Base-by-base conservation (phyloP, 192 early-diverging fungal species). In the Coemansia interrupta region DNA sequence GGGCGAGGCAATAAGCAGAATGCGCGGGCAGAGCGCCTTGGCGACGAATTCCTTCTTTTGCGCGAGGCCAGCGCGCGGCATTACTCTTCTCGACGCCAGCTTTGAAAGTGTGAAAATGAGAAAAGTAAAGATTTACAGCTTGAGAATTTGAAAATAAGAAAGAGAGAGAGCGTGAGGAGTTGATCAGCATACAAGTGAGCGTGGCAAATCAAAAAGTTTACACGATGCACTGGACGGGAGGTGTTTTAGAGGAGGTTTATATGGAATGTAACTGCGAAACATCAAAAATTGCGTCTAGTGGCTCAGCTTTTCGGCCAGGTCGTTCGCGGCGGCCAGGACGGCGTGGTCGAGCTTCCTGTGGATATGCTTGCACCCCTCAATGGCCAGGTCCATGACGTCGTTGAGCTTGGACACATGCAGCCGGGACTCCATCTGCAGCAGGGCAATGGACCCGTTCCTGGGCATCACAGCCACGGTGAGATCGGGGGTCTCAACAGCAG, bases 391-490 rank as follows among this genome's bases (percentile, higher is more conserved):
- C 72, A 82, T 50, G 47, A 78, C 73, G 30, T 58, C 69, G 12
- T 82, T 69, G 6, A 82, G 64, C 51, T 75, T 78, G 13, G 92
- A 89, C 48, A 95, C 70, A 68, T 94, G 91, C 56, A 98, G 79
- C 57, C 90, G 72, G 22, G 90, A 89, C 68, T 98, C 94, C 82
- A 94, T 88, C 82, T 92, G 87, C 42, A 93, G 70, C 65, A 95
- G 64, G 24, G 87, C 88, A 22, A 96, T 80, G 71, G 91, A 92
- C 42, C 87, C 85, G n/a, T 81, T 88, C 60, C 89, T 83, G 13
- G 92, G 91, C 58, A 93, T 64, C 23, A 91, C 66, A 0, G 89
- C 96, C 7, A 98, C 80, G 2, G 96, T 95, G 9, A 98, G 79
- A 28, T 88, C 89, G 4, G 96, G 95, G 6, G 84, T 88, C 68